Evolutionary conservation across 805 yeast species (phyloP), one percentile per base, ranked within the genome.

Genomic region (Saturnispora besseyi): DNA sequence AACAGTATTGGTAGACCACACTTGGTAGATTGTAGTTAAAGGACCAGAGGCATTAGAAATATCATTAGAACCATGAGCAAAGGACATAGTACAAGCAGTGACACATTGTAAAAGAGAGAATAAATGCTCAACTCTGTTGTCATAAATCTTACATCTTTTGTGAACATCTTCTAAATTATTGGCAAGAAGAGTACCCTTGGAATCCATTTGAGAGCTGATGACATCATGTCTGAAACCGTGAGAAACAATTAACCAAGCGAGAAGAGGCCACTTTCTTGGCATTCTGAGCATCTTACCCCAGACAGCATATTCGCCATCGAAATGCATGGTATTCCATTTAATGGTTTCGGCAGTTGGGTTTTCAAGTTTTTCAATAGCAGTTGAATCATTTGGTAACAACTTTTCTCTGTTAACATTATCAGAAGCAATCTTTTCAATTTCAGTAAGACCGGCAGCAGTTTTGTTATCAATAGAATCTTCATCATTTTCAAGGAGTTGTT

Each of bases 11-110:
- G 78, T 65, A 22, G 63, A 63, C 88, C 89, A 84, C 26, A 80
- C 70, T 41, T 72, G 65, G 62, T 80, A 84, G 22, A 83, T 75
- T 12, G 88, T 74, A 42, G 88, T 69, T 57, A 82, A 71, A 32
- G 91, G 90, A 56, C 88, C 90, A 31, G 85, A 76, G 36, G 91
- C 89, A 58, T 84, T 84, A 45, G 88, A 75, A 54, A 84, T 82
- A 67, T 84, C 91, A 61, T 84, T 84, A 37, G 91, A 82, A 50
- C 91, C 91, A 61, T 84, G 91, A 6, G 90, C 87, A 64, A 84
- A 82, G 2, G 90, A 83, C 83, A 83, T 82, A 46, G 88, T 83
- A 57, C 81, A 76, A 13, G 91, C 90, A 40, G 90, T 83, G 54
- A 83, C 65, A 47, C 79, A 82, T 66, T 84, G 91, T 49, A 82